A percentile compares a stretch with the other conserved stretches of the same genome.
These are phyloP conservation scores for Aspergillus affinis DNA, from an alignment of 495 filamentous ascomycete species.

Conservation along the genomic window DNA sequence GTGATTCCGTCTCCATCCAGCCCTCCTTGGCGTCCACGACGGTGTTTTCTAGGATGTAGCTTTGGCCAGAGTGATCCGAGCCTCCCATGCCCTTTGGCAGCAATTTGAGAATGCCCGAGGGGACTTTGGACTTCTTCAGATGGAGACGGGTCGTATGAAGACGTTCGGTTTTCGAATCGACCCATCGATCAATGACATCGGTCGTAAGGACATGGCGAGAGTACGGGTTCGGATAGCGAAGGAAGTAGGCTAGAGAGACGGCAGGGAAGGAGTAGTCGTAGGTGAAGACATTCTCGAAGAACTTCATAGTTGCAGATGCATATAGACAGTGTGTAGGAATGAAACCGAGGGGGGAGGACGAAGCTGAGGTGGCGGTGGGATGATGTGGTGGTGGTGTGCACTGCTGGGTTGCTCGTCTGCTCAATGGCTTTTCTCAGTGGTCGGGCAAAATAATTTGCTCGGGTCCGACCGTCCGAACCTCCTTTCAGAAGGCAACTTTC, in stretches of 20 bases:
- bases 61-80: constrained; percentile 68
- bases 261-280: constrained; percentile 91
- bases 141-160: constrained; percentile 89
- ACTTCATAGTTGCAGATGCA: constrained; percentile 65
- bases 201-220: constrained; percentile 92
- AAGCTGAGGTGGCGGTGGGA: constrained; percentile 13
- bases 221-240: constrained; percentile 98
- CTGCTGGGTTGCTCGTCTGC: constrained; percentile 18
- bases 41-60: constrained; percentile 89
- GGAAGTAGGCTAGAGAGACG: constrained; percentile 97
- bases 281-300: constrained; percentile 82
- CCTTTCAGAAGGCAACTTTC: not conserved
- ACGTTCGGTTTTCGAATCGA: constrained; percentile 76
- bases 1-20: constrained; percentile 81
- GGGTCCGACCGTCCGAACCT: constrained; percentile 11
- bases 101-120: constrained; percentile 76
- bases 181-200: constrained; percentile 85
- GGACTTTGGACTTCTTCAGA: constrained; percentile 89
- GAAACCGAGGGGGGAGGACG: constrained; percentile 2
- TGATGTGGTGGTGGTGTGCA: constrained; percentile 6
- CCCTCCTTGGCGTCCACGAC: constrained; percentile 86
- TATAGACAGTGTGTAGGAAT: constrained; percentile 13
- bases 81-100: constrained; percentile 75
- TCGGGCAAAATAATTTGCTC: constrained; percentile 13
- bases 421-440: constrained; percentile 17